Evolutionary conservation across 768 basidiomycete genomes (phyloP).

Genomic region (Leccinum longicurvipes): DNA sequence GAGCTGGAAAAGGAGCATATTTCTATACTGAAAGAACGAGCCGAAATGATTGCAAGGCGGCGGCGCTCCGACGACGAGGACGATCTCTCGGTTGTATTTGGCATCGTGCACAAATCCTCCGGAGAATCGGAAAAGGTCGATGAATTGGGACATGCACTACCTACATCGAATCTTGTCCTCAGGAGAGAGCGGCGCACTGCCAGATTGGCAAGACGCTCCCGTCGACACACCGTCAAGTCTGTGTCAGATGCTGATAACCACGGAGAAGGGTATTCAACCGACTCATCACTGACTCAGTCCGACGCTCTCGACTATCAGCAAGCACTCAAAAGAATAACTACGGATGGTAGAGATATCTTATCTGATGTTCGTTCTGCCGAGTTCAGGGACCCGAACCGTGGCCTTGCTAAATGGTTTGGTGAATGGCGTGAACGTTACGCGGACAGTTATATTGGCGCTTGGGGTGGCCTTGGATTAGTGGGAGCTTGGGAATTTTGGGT

Average conservation of each 20-base stretch:
- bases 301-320: conserved; percentile 68
- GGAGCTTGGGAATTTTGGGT: conserved; percentile 95
- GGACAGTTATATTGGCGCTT: conserved; percentile 85
- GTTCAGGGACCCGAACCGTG: conserved; percentile 75
- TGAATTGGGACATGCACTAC: conserved; percentile 55
- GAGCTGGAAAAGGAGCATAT: conserved; percentile 72
- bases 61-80: conserved; percentile 76
- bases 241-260: conserved; percentile 20
- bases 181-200: conserved; percentile 57
- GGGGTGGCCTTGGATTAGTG: conserved; percentile 83
- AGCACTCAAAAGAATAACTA: conserved; percentile 54
- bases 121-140: conserved; percentile 47
- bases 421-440: conserved; percentile 74
- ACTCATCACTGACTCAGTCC: conserved; percentile 62
- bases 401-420: conserved; percentile 61
- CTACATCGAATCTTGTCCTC: conserved; percentile 43
- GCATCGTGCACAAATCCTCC: conserved; percentile 41
- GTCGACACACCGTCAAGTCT: conserved; percentile 36
- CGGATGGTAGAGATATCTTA: conserved; percentile 56
- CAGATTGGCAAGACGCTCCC: conserved; percentile 53
- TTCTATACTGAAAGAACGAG: conserved; percentile 70
- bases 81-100: conserved; percentile 70
- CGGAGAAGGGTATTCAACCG: conserved; percentile 89
- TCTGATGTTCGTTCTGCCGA: conserved; percentile 82
- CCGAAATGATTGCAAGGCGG: conserved; percentile 64